Evolutionary conservation across 768 basidiomycete genomes (phyloP).

Genomic region (Piloderma croceum): DNA sequence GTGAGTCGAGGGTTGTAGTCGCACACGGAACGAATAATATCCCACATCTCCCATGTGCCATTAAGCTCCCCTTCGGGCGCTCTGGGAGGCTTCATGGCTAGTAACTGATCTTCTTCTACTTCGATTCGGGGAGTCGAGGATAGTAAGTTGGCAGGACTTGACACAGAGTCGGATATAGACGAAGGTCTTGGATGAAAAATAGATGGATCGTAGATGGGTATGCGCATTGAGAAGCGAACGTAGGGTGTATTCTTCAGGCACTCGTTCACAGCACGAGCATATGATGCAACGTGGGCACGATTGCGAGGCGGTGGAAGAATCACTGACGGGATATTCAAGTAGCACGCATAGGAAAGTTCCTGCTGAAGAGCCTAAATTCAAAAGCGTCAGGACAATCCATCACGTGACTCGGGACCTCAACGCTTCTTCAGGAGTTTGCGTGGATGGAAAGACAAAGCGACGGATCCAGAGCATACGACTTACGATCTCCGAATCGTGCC

Average conservation of each 20-base stretch:
- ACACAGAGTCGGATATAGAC: slow-evolving; percentile 13
- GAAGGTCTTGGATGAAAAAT: slow-evolving; percentile 41
- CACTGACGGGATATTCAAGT: slow-evolving; percentile 79
- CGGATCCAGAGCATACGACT: slow-evolving; percentile 26
- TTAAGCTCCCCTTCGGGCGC: slow-evolving; percentile 55
- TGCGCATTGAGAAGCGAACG: slow-evolving; percentile 75
- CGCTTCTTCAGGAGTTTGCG: too few species aligned
- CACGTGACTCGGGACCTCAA: too few species aligned
- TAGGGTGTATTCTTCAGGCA: slow-evolving; percentile 66
- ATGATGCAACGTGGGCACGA: slow-evolving; percentile 81
- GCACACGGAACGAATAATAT: slow-evolving; percentile 85
- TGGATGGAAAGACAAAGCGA: slow-evolving; percentile 10
- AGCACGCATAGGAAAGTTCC: slow-evolving; percentile 88
- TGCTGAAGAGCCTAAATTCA: slow-evolving; percentile 75
- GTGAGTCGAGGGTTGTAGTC: slow-evolving; percentile 73
- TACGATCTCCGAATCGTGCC: slow-evolving; percentile 94
- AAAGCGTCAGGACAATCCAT: slow-evolving; percentile 5
- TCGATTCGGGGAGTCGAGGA: slow-evolving; percentile 4
- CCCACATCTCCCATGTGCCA: slow-evolving; percentile 98
- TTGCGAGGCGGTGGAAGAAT: slow-evolving; percentile 87
- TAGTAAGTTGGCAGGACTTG: slow-evolving; percentile 8
- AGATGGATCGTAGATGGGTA: slow-evolving; percentile 76
- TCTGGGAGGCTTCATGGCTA: slow-evolving; percentile 27
- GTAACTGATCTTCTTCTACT: slow-evolving; percentile 17
- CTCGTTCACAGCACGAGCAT: slow-evolving; percentile 84